phyloP scores from a whole-genome alignment of 1,284 basidiomycete genomes.

The Limonomyces culmigenus region DNA sequence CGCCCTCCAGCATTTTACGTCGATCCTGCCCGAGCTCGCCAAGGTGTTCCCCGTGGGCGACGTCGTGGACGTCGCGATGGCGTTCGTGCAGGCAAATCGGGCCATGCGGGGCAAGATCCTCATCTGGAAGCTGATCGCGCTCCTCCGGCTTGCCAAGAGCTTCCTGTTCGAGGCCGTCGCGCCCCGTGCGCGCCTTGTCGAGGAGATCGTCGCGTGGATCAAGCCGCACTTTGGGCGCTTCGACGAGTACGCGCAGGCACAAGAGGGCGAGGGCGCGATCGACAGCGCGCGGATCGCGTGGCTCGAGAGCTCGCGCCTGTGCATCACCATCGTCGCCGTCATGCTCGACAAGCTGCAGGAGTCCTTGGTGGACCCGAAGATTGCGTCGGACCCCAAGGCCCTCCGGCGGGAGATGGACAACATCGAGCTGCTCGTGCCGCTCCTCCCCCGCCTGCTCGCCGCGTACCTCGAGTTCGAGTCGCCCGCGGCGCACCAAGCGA shows the following conservation, averaged over 20 bases:
- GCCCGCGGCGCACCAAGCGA: slow-evolving; percentile 43
- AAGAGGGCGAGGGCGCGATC: slow-evolving; percentile 37
- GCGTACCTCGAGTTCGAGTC: slow-evolving; percentile 77
- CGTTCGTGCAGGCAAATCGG: slow-evolving; percentile 76
- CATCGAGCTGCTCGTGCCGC: slow-evolving; percentile 75
- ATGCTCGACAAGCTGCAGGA: slow-evolving; percentile 85
- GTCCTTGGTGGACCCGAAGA: slow-evolving; percentile 52
- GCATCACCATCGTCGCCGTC: slow-evolving; percentile 72
- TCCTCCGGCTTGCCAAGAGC: slow-evolving; percentile 80
- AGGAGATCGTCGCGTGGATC: slow-evolving; percentile 84
- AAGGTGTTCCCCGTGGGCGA: slow-evolving; percentile 70
- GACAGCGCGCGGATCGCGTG: slow-evolving; percentile 74
- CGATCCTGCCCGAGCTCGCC: slow-evolving; percentile 76
- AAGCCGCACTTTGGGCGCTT: slow-evolving; percentile 90
- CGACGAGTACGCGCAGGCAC: slow-evolving; percentile 58
- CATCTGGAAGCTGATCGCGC: slow-evolving; percentile 89
- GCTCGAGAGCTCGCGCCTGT: slow-evolving; percentile 81
- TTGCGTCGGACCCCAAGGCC: slow-evolving; percentile 41
- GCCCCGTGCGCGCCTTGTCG: slow-evolving; percentile 70
- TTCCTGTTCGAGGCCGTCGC: slow-evolving; percentile 76
- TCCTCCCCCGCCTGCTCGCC: slow-evolving; percentile 74
- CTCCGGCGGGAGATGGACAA: slow-evolving; percentile 83
- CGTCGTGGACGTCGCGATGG: slow-evolving; percentile 71
- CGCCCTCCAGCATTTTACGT: slow-evolving; percentile 86
- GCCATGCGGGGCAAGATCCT: slow-evolving; percentile 74